A percentile compares a stretch with the other conserved stretches of the same genome.
Evolutionary conservation across 1,284 basidiomycete genomes (phyloP).

Genomic region (Lentinus polychrous): DNA sequence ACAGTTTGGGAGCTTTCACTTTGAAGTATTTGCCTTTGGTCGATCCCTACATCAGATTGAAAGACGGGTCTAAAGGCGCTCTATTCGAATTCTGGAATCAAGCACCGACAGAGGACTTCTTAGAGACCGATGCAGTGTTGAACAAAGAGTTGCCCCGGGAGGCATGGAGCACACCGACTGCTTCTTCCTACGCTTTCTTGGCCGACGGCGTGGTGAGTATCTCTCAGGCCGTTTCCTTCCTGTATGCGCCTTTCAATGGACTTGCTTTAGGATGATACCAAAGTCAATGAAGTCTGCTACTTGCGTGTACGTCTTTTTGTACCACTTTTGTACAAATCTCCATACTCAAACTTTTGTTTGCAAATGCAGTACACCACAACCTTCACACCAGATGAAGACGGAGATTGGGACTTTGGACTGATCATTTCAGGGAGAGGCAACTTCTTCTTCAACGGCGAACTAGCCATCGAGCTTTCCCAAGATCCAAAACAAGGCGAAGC

Average conservation of each 20-base stretch:
- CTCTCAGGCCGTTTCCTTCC: constrained; percentile 36
- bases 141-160: constrained; percentile 42
- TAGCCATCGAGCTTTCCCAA: constrained; percentile 66
- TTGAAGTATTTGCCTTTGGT: constrained; percentile 23
- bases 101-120: constrained; percentile 51
- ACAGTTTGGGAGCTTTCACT: constrained; percentile 49
- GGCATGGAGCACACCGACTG: constrained; percentile 44
- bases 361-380: constrained; percentile 44
- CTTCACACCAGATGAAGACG: constrained; percentile 34
- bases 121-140: constrained; percentile 40
- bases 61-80: constrained; percentile 5
- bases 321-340: constrained; percentile 43
- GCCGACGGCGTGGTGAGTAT: constrained; percentile 28
- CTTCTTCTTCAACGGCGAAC: constrained; percentile 53
- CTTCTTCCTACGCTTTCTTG: constrained; percentile 16
- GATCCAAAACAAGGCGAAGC: constrained; percentile 52
- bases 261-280: constrained; percentile 51
- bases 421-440: constrained; percentile 55
- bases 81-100: constrained; percentile 44
- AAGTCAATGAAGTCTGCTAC: constrained; percentile 13
- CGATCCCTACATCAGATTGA: constrained; percentile 19
- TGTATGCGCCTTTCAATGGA: constrained; percentile 28
- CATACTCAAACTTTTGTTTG: constrained; percentile 44
- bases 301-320: constrained; percentile 15
- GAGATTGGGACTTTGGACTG: constrained; percentile 59